Conservation (phyloP, 2,329 filamentous ascomycete genomes). For the Fusarium denticulatum region DNA sequence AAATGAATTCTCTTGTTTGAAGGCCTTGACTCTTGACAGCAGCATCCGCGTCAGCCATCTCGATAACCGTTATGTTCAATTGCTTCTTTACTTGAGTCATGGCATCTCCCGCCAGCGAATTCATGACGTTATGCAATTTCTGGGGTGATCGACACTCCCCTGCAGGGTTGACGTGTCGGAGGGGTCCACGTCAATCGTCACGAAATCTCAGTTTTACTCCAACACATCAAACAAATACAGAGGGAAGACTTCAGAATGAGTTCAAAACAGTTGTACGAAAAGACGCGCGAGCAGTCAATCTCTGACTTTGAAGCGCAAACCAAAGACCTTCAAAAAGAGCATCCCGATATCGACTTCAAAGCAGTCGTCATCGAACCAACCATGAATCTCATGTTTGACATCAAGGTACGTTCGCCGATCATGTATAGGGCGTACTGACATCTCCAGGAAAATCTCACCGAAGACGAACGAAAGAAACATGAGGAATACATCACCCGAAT, state of each 20-base stretch:
- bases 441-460: constrained; percentile 16
- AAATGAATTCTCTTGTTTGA: neutral
- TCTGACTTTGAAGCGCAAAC: constrained; percentile 27
- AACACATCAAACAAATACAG: neutral
- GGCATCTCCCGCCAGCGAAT: too few species aligned
- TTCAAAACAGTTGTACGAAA: neutral
- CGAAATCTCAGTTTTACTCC: neutral
- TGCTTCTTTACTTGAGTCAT: neutral
- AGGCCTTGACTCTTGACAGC: neutral
- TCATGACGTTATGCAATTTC: constrained; percentile 13
- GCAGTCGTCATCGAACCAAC: constrained; percentile 29
- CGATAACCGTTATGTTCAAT: neutral
- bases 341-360: constrained; percentile 32
- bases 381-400: constrained; percentile 37
- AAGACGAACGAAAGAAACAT: constrained; percentile 7
- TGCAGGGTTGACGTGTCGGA: neutral
- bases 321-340: constrained; percentile 13
- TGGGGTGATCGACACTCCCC: constrained; percentile 4
- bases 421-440: neutral
- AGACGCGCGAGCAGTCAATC: constrained; percentile 31
- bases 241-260: neutral
- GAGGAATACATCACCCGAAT: constrained; percentile 24
- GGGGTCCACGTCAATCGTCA: neutral
- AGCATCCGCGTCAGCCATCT: neutral
- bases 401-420: neutral